phyloP scores from a whole-genome alignment of 2,329 filamentous ascomycete species.

The Scleromitrula shiraiana region DNA sequence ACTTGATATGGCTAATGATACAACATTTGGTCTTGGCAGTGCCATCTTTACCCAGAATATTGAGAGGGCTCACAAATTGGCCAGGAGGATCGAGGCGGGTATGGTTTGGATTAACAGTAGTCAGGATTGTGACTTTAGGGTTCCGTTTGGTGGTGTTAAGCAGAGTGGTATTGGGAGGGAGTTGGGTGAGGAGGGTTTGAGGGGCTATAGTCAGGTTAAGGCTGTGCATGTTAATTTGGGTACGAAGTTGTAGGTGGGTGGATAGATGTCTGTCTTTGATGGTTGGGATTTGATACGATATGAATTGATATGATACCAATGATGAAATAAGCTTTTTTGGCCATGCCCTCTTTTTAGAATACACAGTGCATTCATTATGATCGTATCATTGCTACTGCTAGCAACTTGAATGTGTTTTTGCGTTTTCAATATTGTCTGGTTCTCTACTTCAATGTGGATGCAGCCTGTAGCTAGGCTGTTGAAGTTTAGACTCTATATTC shows the following conservation, averaged over 20 bases:
- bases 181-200: constrained; percentile 37
- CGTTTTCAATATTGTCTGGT: too few species aligned
- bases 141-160: constrained; percentile 53
- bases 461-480: too few species aligned
- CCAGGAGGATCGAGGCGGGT: constrained; percentile 48
- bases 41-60: constrained; percentile 50
- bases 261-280: background rate
- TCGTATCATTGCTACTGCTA: too few species aligned
- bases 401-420: too few species aligned
- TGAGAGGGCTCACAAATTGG: constrained; percentile 34
- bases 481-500: too few species aligned
- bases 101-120: constrained; percentile 39
- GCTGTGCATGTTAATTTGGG: constrained; percentile 34
- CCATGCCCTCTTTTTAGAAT: background rate
- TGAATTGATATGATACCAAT: background rate
- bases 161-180: constrained; percentile 50
- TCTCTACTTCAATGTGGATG: too few species aligned
- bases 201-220: constrained; percentile 35
- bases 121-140: constrained; percentile 33
- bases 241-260: constrained; percentile 16
- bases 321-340: background rate
- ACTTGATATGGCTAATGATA: constrained; percentile 45
- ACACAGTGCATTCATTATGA: too few species aligned
- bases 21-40: constrained; percentile 46
- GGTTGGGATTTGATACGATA: background rate